A percentile compares a stretch with the other conserved stretches of the same genome.
Conservation (phyloP, 73 alveolate species). For the Paramecium primaurelia region DNA sequence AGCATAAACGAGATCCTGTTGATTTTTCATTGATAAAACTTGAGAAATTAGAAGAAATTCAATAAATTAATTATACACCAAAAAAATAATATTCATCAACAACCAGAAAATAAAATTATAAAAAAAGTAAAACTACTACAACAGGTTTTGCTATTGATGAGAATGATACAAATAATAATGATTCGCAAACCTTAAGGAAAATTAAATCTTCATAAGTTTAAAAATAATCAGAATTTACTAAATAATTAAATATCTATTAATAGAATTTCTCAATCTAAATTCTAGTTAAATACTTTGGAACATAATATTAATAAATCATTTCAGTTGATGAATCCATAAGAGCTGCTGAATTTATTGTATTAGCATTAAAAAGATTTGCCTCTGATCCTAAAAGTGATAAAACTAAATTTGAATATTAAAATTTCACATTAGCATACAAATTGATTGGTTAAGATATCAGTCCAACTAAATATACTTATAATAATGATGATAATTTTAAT, state of each 20-base stretch:
- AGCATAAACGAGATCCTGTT: not conserved
- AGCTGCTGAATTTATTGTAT: conserved; percentile 22
- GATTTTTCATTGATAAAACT: not conserved
- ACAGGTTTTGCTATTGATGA: not conserved
- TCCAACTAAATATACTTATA: not conserved
- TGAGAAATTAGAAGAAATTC: not conserved
- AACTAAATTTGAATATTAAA: not conserved
- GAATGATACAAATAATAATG: not conserved
- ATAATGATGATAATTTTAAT: not conserved
- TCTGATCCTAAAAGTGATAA: not conserved
- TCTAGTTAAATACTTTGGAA: not conserved
- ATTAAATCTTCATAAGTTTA: not conserved
- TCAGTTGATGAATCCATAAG: not conserved
- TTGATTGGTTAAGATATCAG: not conserved
- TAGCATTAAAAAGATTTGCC: not conserved
- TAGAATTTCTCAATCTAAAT: not conserved
- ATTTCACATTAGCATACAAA: not conserved
- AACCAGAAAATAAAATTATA: not conserved
- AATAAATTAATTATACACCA: not conserved
- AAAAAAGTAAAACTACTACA: not conserved
- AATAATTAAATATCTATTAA: not conserved
- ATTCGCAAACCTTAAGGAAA: not conserved
- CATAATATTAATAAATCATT: not conserved
- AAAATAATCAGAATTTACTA: not conserved
- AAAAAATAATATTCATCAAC: not conserved